Conservation (phyloP, 768 basidiomycete species). For the Phylloporus rhodoxanthus region DNA sequence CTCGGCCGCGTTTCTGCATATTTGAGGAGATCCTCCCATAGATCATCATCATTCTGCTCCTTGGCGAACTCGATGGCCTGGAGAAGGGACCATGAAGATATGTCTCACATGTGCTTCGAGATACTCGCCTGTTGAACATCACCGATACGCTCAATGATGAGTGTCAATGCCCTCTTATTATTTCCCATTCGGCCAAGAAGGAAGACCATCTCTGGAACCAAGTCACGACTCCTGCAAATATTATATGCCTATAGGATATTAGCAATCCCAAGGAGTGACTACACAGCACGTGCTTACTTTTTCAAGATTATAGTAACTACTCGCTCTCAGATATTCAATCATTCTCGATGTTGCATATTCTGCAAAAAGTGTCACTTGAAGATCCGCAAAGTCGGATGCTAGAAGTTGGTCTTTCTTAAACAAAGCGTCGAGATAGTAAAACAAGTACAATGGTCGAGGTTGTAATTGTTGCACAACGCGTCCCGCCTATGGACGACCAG, state of each 20-base stretch:
- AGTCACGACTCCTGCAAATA: conserved; percentile 77
- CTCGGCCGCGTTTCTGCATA: conserved; percentile 93
- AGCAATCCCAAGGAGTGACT: neutral
- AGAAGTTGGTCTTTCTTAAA: conserved; percentile 82
- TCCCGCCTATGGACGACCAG: conserved; percentile 49
- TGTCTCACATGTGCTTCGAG: neutral
- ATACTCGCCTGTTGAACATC: conserved; percentile 78
- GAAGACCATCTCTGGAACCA: conserved; percentile 97
- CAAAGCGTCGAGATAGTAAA: conserved; percentile 88
- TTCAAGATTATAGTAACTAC: conserved; percentile 88
- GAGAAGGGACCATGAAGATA: neutral
- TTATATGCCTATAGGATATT: conserved; percentile 61
- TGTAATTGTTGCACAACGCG: conserved; percentile 86
- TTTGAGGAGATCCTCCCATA: conserved; percentile 93
- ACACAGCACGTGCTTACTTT: conserved; percentile 38
- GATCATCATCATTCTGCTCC: conserved; percentile 92
- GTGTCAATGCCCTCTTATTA: conserved; percentile 86
- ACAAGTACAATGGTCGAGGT: conserved; percentile 71
- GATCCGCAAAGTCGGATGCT: conserved; percentile 75
- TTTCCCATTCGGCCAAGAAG: conserved; percentile 96
- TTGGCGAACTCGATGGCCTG: conserved; percentile 98
- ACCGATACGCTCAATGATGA: conserved; percentile 92
- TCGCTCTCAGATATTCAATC: conserved; percentile 87
- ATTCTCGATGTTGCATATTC: conserved; percentile 74
- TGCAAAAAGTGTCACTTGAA: conserved; percentile 88